Evolutionary conservation across 345 rosid species (phyloP).

Genomic region (Theobroma cacao): DNA sequence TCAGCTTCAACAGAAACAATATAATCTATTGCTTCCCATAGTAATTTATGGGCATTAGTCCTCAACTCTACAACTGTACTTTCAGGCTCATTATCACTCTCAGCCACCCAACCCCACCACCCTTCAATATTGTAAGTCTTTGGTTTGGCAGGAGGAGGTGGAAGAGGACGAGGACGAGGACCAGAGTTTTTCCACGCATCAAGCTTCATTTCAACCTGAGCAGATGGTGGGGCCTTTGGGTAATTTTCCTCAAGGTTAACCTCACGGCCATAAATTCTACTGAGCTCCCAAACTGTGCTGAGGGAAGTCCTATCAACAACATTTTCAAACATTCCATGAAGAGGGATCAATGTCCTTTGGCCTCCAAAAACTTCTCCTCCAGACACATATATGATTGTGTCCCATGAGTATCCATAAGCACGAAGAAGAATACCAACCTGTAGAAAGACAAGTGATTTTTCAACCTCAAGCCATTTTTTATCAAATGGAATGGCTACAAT

Average conservation of each 20-base stretch:
- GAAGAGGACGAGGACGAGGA: constrained; percentile 95
- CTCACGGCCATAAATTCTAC: constrained; percentile 86
- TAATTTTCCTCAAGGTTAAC: constrained; percentile 46
- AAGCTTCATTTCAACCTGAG: constrained; percentile 51
- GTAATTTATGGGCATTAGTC: constrained; percentile 89
- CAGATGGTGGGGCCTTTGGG: constrained; percentile 44
- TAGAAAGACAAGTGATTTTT: constrained; percentile 9
- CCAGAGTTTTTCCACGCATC: constrained; percentile 62
- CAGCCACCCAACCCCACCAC: constrained; percentile 99
- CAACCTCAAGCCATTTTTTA: not conserved
- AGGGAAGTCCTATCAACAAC: constrained; percentile 89
- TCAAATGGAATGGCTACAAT: not conserved
- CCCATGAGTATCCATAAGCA: constrained; percentile 91
- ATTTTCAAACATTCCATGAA: constrained; percentile 90
- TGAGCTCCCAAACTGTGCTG: constrained; percentile 83
- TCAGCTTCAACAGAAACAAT: constrained; percentile 85
- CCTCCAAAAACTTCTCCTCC: constrained; percentile 99
- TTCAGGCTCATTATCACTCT: constrained; percentile 97
- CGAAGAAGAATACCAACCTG: constrained; percentile 96
- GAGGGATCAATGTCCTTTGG: constrained; percentile 81
- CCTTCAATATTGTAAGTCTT: constrained; percentile 93
- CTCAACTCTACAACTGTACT: constrained; percentile 93
- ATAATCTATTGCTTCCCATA: constrained; percentile 97
- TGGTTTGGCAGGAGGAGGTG: constrained; percentile 91
- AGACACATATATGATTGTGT: constrained; percentile 76